Conservation (phyloP, 176 grass and related monocot genomes). For the Aechmea fasciata region DNA sequence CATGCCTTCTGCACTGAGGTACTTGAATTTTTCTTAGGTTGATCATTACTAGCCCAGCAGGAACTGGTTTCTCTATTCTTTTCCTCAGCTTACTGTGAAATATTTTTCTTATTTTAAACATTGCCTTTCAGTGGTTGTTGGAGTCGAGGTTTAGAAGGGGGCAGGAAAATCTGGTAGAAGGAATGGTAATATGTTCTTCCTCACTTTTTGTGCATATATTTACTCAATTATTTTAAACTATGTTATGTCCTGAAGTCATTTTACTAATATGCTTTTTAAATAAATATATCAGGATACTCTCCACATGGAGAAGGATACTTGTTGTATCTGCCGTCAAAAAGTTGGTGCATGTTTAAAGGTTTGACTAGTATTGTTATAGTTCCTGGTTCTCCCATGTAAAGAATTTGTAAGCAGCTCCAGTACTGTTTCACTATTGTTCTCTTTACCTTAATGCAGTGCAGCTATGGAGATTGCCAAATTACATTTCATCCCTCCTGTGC, state of each 20-base stretch:
- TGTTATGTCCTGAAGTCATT: conserved; percentile 22
- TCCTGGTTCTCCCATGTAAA: conserved; percentile 16
- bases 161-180: conserved; percentile 63
- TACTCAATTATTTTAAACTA: conserved; percentile 4
- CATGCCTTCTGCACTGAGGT: conserved; percentile 99
- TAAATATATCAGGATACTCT: conserved; percentile 58
- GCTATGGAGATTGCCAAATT: conserved; percentile 42
- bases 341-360: conserved; percentile 79
- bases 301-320: conserved; percentile 57
- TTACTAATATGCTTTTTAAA: conserved; percentile 14
- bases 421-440: conserved; percentile 22
- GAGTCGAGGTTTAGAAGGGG: conserved; percentile 67
- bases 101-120: conserved; percentile 7
- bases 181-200: conserved; percentile 55
- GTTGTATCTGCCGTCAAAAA: conserved; percentile 52
- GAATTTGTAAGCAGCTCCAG: conserved; percentile 10
- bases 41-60: conserved; percentile 2
- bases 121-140: conserved; percentile 71
- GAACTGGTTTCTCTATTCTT: neutral
- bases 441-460: conserved; percentile 63
- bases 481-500: conserved; percentile 92
- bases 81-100: neutral
- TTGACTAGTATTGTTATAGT: conserved; percentile 9
- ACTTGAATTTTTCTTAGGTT: conserved; percentile 23
- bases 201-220: neutral